A percentile compares a stretch with the other conserved stretches of the same genome.
Evolutionary conservation across 768 basidiomycete species (phyloP).

Genomic region (Collybiopsis luxurians): DNA sequence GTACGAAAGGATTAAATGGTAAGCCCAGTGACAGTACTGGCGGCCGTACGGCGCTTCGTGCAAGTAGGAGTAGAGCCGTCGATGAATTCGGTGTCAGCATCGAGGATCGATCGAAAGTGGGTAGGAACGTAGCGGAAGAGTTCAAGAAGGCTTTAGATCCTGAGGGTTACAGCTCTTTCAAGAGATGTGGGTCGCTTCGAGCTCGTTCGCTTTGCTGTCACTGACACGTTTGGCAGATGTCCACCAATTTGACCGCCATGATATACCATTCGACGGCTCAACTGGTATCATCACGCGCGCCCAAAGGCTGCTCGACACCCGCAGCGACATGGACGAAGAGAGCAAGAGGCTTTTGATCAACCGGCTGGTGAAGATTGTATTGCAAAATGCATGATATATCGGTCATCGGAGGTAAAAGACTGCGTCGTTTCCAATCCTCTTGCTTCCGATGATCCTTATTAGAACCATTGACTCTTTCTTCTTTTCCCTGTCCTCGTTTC

Average conservation of each 20-base stretch:
- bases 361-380: constrained; percentile 58
- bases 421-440: neutral
- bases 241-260: constrained; percentile 69
- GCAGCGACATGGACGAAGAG: constrained; percentile 43
- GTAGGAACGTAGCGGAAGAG: constrained; percentile 44
- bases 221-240: constrained; percentile 46
- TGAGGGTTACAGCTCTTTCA: constrained; percentile 48
- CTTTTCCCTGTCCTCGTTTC: neutral
- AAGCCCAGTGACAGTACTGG: constrained; percentile 23
- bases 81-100: constrained; percentile 17
- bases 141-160: constrained; percentile 46
- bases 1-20: constrained; percentile 22
- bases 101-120: constrained; percentile 32
- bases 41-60: constrained; percentile 19
- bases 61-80: constrained; percentile 22
- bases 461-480: neutral
- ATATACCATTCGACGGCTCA: constrained; percentile 74
- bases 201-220: constrained; percentile 6
- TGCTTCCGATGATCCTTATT: neutral
- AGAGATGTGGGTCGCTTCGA: constrained; percentile 54
- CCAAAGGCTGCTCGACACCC: constrained; percentile 52
- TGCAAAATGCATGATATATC: constrained; percentile 39
- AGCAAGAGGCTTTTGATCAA: constrained; percentile 54
- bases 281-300: constrained; percentile 66
- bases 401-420: neutral